These are phyloP conservation scores for Lolium rigidum DNA, from an alignment of 176 grass and related monocot genomes.

Conservation along the genomic window DNA sequence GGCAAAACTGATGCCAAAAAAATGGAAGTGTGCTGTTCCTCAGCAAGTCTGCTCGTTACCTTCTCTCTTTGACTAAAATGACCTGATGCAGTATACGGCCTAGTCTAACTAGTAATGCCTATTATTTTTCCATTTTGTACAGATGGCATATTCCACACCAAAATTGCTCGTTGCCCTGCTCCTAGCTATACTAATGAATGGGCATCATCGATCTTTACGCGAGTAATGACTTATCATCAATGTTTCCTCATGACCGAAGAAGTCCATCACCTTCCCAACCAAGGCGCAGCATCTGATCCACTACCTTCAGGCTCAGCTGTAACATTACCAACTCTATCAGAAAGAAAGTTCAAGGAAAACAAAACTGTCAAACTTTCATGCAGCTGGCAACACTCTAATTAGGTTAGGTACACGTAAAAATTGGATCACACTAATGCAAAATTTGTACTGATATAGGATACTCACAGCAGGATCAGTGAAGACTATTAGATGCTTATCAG, in stretches of 20 bases:
- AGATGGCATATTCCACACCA: conserved; percentile 25
- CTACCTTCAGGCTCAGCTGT: conserved; percentile 97
- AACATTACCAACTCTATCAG: conserved; percentile 48
- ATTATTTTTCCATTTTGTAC: conserved; percentile 45
- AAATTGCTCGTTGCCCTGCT: conserved; percentile 31
- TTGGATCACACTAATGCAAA: neutral
- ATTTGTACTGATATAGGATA: conserved; percentile 35
- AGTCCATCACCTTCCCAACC: conserved; percentile 99
- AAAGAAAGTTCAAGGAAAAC: conserved; percentile 19
- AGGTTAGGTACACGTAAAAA: neutral
- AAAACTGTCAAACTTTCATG: conserved; percentile 2
- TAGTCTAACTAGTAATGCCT: conserved; percentile 30
- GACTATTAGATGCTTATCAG: conserved; percentile 82
- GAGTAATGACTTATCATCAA: conserved; percentile 25
- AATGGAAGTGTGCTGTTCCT: neutral
- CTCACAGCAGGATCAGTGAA: conserved; percentile 96
- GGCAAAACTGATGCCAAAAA: neutral
- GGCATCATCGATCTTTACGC: conserved; percentile 1
- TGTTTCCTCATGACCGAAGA: conserved; percentile 65
- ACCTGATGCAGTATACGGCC: conserved; percentile 40
- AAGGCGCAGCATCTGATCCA: conserved; percentile 99
- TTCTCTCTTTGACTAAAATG: conserved; percentile 6
- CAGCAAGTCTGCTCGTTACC: conserved; percentile 22
- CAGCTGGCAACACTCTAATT: conserved; percentile 26
- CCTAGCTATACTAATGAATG: conserved; percentile 30